Percentiles rank a stretch among this genome's conserved stretches.
These are phyloP conservation scores for Crithidia brevicula DNA, from an alignment of 208 protist genomes.

Conservation along the genomic window DNA sequence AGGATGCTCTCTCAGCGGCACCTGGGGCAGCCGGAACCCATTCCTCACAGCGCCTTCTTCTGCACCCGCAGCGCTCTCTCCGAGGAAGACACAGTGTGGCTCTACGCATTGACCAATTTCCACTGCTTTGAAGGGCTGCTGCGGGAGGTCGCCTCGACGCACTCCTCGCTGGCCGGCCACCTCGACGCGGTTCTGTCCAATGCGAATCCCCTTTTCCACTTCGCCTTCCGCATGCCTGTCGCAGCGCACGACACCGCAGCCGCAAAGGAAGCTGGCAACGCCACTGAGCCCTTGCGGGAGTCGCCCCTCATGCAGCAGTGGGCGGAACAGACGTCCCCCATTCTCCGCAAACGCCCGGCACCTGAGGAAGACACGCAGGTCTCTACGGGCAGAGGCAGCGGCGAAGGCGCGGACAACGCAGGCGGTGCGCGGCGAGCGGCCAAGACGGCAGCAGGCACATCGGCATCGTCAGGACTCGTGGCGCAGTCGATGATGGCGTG, in stretches of 20 bases:
- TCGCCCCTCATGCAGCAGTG: slow-evolving; percentile 23
- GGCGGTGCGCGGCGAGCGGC: slow-evolving; percentile 27
- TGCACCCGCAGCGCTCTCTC: slow-evolving; percentile 29
- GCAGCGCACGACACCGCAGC: too few relatives aligned
- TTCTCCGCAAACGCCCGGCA: slow-evolving; percentile 9
- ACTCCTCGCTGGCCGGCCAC: slow-evolving; percentile 18
- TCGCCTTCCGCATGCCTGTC: slow-evolving; percentile 25
- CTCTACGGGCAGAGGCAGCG: neutral
- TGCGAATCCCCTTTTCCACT: slow-evolving; percentile 32
- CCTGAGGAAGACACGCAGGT: neutral
- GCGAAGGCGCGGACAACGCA: neutral
- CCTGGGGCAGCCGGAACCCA: slow-evolving; percentile 36
- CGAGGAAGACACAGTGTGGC: slow-evolving; percentile 53
- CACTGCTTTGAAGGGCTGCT: slow-evolving; percentile 49
- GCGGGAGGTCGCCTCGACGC: neutral
- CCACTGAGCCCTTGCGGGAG: too few relatives aligned
- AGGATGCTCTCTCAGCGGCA: slow-evolving; percentile 68
- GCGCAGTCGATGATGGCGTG: slow-evolving; percentile 64
- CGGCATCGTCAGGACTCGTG: slow-evolving; percentile 56
- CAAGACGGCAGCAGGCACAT: slow-evolving; percentile 13
- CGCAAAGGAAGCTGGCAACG: too few relatives aligned
- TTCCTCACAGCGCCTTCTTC: slow-evolving; percentile 35
- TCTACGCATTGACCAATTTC: slow-evolving; percentile 63
- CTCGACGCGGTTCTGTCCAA: slow-evolving; percentile 23
- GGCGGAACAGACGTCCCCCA: neutral